Base-by-base conservation (phyloP, 371 early-diverging fungal species). In the Rhizopus microsporus region DNA sequence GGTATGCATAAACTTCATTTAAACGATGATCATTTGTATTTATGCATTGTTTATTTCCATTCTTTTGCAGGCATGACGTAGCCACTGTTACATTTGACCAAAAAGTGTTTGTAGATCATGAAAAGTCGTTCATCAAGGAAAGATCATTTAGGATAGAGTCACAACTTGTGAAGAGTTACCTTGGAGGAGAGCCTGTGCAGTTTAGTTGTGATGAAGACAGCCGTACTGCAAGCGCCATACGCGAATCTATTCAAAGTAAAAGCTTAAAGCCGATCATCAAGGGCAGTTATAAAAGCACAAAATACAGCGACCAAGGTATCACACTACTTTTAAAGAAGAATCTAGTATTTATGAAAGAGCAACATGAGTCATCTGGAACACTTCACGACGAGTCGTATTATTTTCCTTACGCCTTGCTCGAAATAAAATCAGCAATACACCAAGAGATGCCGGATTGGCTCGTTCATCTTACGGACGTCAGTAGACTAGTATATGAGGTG, bases 341-440 rank as follows among this genome's bases (percentile, higher is more conserved):
- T 4, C 15, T 67, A n/a, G 15, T 46, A 10, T 67, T 57, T 31
- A 38, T 53, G 29, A 62, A 58, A 10, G 58, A 67, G 48, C 23
- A 37, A 2, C 13, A 16, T 40, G 17, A 15, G 23, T 4, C 39
- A 54, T 0, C 10, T 2, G 15, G 31, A 3, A 31, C 12, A 7
- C 16, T 30, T 33, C 17, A 13, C 9, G 45, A 43, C 5, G 46
- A 62, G 35, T 83, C 92, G n/a, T 80, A 84, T 49, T 74, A 82
- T 16, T 99, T 99, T 79, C 98, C 98, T 30, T 96, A 95, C 67
- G 97, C 97, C 8, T 81, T 99, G 31, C 81, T 99, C 4, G 97
- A 98, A 67, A 90, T 97, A 55, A 97, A 97, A 76, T 78, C 85
- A 53, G 72, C 82, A 15, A 93, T 91, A 32, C 83, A 87, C 30